phyloP scores from a whole-genome alignment of 2,329 filamentous ascomycete species.

The Sordariomycetes sp. region DNA sequence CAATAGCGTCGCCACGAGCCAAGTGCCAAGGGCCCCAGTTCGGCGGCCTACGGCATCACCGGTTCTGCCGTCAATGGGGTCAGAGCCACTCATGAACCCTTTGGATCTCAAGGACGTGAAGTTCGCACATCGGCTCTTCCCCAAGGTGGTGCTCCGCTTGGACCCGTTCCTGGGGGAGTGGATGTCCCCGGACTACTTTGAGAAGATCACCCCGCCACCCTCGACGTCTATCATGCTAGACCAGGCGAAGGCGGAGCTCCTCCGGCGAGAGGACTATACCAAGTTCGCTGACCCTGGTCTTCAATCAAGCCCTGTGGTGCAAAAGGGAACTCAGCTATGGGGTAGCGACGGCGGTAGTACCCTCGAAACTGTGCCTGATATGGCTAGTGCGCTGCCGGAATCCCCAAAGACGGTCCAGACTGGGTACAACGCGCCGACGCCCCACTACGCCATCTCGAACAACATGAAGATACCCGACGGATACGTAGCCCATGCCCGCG shows the following conservation, averaged over 20 bases:
- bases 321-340: slow-evolving; percentile 11
- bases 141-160: slow-evolving; percentile 60
- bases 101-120: not conserved
- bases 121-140: slow-evolving; percentile 20
- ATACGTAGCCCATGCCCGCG: slow-evolving; percentile 81
- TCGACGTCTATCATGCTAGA: slow-evolving; percentile 79
- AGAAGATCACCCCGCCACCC: slow-evolving; percentile 82
- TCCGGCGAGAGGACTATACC: slow-evolving; percentile 62
- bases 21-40: not conserved
- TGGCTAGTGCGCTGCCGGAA: not conserved
- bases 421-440: slow-evolving; percentile 63
- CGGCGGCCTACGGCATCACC: slow-evolving; percentile 16
- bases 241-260: slow-evolving; percentile 75
- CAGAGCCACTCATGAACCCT: slow-evolving; percentile 6
- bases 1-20: slow-evolving; percentile 6
- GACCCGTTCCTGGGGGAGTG: slow-evolving; percentile 95
- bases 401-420: not conserved
- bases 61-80: slow-evolving; percentile 16
- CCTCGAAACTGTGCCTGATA: not conserved
- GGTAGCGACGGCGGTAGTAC: not conserved
- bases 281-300: slow-evolving; percentile 25
- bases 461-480: slow-evolving; percentile 76
- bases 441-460: slow-evolving; percentile 72
- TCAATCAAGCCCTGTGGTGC: slow-evolving; percentile 19
- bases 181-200: slow-evolving; percentile 88